phyloP scores from a whole-genome alignment of 2,329 filamentous ascomycete species.

The Penicillium sp. region DNA sequence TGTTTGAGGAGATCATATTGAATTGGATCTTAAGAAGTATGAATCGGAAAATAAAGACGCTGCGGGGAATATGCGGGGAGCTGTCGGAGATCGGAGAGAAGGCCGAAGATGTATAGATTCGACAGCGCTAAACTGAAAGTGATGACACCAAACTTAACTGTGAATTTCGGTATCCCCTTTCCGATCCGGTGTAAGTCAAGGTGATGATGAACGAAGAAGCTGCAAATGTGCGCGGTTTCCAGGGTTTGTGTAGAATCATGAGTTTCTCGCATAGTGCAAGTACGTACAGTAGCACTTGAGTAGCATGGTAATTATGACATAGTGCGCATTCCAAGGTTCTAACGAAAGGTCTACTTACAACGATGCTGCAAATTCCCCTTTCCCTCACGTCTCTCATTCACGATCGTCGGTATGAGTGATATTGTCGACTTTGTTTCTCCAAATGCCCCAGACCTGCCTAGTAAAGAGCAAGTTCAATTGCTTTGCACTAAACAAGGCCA shows the following conservation, averaged over 20 bases:
- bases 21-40: not conserved
- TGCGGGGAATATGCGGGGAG: constrained; percentile 14
- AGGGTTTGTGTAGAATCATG: too few species aligned
- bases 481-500: not conserved
- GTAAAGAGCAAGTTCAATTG: not conserved
- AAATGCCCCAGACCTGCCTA: not conserved
- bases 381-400: not conserved
- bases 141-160: too few species aligned
- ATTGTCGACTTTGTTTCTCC: not conserved
- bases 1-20: not conserved
- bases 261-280: too few species aligned
- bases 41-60: not conserved
- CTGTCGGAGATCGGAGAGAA: constrained; percentile 21
- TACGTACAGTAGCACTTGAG: too few species aligned
- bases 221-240: too few species aligned
- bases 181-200: too few species aligned
- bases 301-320: too few species aligned
- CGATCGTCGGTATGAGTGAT: not conserved
- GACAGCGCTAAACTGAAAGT: not conserved
- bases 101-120: constrained; percentile 16
- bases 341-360: not conserved
- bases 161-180: too few species aligned
- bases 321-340: too few species aligned
- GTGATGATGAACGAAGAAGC: too few species aligned
- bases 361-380: not conserved